Base-by-base conservation (phyloP, 1,284 basidiomycete genomes). In the Cryptococcus sp. region DNA sequence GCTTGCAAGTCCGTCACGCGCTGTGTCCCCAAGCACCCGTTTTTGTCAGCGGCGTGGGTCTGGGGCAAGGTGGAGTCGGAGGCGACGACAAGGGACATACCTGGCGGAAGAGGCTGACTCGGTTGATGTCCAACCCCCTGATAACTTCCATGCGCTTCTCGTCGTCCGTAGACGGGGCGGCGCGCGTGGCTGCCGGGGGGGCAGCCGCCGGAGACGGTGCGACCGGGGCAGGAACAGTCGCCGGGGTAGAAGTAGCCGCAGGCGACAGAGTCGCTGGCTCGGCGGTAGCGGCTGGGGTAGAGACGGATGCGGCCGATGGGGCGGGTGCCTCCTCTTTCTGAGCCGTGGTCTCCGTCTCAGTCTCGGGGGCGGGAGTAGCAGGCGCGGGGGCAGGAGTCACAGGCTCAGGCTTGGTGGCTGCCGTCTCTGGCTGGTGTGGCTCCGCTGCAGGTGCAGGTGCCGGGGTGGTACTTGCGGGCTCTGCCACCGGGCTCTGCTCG, bases 111-210 rank as follows among this genome's bases (percentile, higher is more conserved):
- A 52, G 50, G 33, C 52, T 54, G 46, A 73, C 51, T 38, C 65
- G 62, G 12, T 52, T 36, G 12, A 61, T 59, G 43, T 72, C 70
- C 68, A 75, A 70, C 20, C 63, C 65, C n/a, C 63, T 59, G 24
- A 75, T 60, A 46, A 72, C 52, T 42, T 73, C 67, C 55, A 70
- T 56, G 53, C 68, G 71, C 60, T 67, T 64, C 51, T 72, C 69
- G n/a, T 73, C 70, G 48, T 69, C 67, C 9, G 28, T 33, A 20
- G 66, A 45, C 18, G 36, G 16, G 39, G 12, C 12, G 52, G 43
- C 16, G 21, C 28, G 23, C 47, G 37, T 50, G 45, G 45, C 20
- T 47, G 35, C 36, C 42, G 46, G 16, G 43, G 28, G 28, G 43
- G 13, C 21, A 9, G 37, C 11, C 37, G 38, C 18, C 16, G 52